Evolutionary conservation across 495 filamentous ascomycete genomes (phyloP), one percentile per base, ranked within the genome.

Genomic region (Apodospora peruviana): DNA sequence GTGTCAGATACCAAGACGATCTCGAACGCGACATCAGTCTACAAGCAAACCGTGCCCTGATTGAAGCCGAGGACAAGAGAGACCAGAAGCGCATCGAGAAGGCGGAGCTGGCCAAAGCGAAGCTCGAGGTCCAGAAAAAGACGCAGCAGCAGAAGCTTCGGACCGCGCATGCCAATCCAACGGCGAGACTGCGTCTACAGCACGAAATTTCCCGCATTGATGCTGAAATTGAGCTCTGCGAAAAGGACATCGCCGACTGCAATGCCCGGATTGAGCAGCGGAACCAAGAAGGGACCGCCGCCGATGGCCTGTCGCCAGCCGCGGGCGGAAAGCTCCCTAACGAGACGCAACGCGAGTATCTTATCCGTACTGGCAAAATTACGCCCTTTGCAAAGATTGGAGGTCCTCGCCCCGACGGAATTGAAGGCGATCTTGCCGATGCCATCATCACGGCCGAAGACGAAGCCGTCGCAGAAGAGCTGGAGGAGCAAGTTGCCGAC

Each of bases 301-400:
- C 45, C 2, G 67, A 80, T 39, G 73, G 73, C 10, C 63, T 68
- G 16, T 58, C 57, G 1, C 57, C 60, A 5, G 66, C 72, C 19
- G 51, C 60, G 16, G 65, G 61, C 17, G 58, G 64, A 11, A 80
- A 78, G 44, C 64, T 90, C 50, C 81, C 87, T 14, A 83, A 85
- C 55, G 93, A 97, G 68, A 89, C 77, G 12, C 81, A 87, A 43
- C 79, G 91, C 40, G 90, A 94, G 23, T 97, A 88, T 62, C 77
- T 98, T 41, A 91, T 98, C 27, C 80, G 93, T 5, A 98, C 91
- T 0, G 93, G 93, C 44, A 96, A 97, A 66, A 98, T 98, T 56
- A 98, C 93, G 0, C 93, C 93, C 0, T 97, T 98, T 50, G 85
- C 90, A 2, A 83, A 82, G 43, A 76, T 91, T 57, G 74, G 76